Evolutionary conservation across 2,329 filamentous ascomycete genomes (phyloP), one percentile per base, ranked within the genome.

Genomic region (Verticillium klebahnii): DNA sequence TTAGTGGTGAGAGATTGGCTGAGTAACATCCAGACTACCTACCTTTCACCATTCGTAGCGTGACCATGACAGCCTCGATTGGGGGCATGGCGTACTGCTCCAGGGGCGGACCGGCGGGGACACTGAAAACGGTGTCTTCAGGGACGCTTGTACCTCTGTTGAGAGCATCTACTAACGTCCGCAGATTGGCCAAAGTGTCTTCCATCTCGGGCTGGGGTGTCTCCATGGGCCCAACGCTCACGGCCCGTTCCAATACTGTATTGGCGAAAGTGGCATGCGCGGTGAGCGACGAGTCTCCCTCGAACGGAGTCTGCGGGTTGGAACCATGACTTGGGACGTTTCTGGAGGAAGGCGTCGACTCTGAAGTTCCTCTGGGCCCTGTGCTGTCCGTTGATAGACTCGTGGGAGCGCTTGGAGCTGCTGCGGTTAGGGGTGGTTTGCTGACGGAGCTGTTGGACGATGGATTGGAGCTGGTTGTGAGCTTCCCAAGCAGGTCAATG

Each of bases 201-300:
- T 69, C 67, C 66, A 76, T 66, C 62, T 75, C 71, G 1, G 73
- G 67, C 8, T 69, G 67, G 0, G 70, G 67, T 8, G 66, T 69
- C 29, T 68, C 66, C 1, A 70, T 57, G 14, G 71, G 65, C 17
- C 65, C 68, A 34, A 69, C 67, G 9, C 67, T 68, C 11, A 74
- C 74, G 5, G 72, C 73, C 60, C 77, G 73, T 29, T 75, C 71
- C 2, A 79, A 66, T 52, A 81, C 77, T 56, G 80, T 75, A 25
- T 76, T 78, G 37, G 79, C 79, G 64, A 81, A 81, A 14, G 73
- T 74, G 1, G 78, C 77, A 60, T 81, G 78, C 2, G 79, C 79
- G 6, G 78, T 73, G 31, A 81, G 65, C 1, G 78, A 81, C 3
- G 78, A 79, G 62, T 77, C 76, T 9, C 78, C 78, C 56, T 81